A percentile compares a stretch with the other conserved stretches of the same genome.
Evolutionary conservation across 805 yeast species (phyloP).

Genomic region (Candida morakotiae): DNA sequence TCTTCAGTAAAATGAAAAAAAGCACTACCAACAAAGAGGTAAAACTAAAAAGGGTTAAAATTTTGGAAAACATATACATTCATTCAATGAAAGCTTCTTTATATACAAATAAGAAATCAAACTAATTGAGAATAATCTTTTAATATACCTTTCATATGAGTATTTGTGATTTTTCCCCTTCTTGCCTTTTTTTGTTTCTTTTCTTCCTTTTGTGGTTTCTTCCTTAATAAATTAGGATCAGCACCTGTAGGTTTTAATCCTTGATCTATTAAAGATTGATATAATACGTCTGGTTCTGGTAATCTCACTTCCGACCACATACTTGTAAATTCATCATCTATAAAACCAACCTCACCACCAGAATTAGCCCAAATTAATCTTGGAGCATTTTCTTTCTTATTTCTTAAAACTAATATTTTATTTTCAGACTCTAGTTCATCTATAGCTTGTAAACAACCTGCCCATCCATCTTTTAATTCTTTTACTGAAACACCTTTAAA

Average conservation of each 20-base stretch:
- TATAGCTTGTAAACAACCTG: conserved; percentile 76
- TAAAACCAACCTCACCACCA: conserved; percentile 66
- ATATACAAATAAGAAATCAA: no score
- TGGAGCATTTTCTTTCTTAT: conserved; percentile 93
- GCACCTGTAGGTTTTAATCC: conserved; percentile 96
- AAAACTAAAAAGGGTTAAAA: no score
- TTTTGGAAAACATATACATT: no score
- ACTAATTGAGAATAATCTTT: conserved; percentile 66
- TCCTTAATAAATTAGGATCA: conserved; percentile 92
- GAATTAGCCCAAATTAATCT: conserved; percentile 85
- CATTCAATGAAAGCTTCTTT: no score
- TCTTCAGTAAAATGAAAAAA: not conserved
- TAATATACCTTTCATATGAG: conserved; percentile 93
- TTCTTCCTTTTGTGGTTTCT: conserved; percentile 51
- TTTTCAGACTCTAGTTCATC: conserved; percentile 73
- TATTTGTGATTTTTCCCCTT: conserved; percentile 89
- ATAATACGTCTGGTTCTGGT: conserved; percentile 80
- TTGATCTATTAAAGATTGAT: conserved; percentile 68
- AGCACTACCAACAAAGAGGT: not conserved
- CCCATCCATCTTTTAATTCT: conserved; percentile 89
- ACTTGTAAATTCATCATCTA: conserved; percentile 77
- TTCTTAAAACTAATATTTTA: conserved; percentile 77
- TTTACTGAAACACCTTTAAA: conserved; percentile 85
- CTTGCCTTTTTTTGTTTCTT: conserved; percentile 89
- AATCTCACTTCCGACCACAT: conserved; percentile 79